Base-by-base conservation (phyloP, 1,139 yeast genomes). In the Geotrichum restrictum region DNA sequence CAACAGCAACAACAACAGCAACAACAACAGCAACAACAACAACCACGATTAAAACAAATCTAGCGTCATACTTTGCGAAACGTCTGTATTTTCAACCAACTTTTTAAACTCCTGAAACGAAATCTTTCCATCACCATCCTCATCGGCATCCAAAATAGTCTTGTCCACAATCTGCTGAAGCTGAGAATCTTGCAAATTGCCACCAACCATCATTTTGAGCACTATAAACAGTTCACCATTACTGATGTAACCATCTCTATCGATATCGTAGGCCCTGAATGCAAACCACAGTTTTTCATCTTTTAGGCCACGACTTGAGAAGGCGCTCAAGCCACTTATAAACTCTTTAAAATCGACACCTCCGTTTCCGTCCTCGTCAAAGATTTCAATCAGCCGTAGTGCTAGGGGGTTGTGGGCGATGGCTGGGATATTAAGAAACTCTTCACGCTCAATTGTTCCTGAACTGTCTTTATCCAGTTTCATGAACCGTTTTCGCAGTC, bases 161-260 rank as follows among this genome's bases (percentile, higher is more conserved):
- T 94, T 82, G 68, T 94, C 98, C n/a, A 91, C 97, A 55, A 91
- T 81, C 69, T 93, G 98, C 69, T 93, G 99, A 57, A 93, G 75
- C 64, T 93, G 96, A 38, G 80, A 83, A 56, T 88, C 95, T 58
- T 83, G 85, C 56, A 94, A 72, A 64, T 93, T 91, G 62, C 82
- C 85, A 2, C 98, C 98, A 39, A 93, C 98, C 98, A 93, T 93
- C 82, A 88, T 87, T 70, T 93, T 88, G 74, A 93, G 76, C 42
- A 93, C 98, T 46, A 93, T 78, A 65, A 85, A 93, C 55, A 93
- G 72, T 69, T 93, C 99, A 21, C 98, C 98, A 65, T 93, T 91
- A 3, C 97, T 91, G 45, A 93, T 88, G 65, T 68, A 89, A 0
- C 98, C 98, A 67, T 93, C 99, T 53, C 89, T 77, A 69, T 93